Evolutionary conservation across 1,284 basidiomycete species (phyloP).

Genomic region (Mycena sp.): DNA sequence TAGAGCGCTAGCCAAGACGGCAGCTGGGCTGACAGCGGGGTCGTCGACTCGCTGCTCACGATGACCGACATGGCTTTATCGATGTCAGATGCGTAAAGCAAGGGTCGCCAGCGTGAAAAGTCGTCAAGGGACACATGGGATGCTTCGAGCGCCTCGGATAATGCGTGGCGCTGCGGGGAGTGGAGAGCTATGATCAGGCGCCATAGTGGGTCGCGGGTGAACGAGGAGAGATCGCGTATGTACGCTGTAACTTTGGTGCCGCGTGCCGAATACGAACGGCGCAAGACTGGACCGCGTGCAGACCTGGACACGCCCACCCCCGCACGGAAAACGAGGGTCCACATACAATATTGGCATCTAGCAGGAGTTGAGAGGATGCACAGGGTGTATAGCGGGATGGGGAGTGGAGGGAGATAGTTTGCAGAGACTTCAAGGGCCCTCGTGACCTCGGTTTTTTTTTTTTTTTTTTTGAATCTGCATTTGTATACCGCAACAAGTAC

Average conservation of each 20-base stretch:
- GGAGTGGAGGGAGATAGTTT: no score
- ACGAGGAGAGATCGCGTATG: constrained; percentile 40
- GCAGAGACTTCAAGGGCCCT: no score
- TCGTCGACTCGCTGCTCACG: no score
- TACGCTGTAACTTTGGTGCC: constrained; percentile 37
- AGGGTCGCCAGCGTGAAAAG: constrained; percentile 48
- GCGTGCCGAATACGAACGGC: constrained; percentile 18
- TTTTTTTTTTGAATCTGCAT: no score
- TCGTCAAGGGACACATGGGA: constrained; percentile 45
- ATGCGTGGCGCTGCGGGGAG: constrained; percentile 31
- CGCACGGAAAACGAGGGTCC: constrained; percentile 31
- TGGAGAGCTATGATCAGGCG: constrained; percentile 39
- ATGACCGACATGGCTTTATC: constrained; percentile 39
- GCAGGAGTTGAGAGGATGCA: constrained; percentile 19
- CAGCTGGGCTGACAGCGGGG: constrained; percentile 41
- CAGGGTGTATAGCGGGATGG: neutral
- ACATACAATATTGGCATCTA: constrained; percentile 42
- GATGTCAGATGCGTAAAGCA: constrained; percentile 46
- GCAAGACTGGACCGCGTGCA: neutral
- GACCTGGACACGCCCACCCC: constrained; percentile 10
- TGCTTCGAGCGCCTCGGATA: constrained; percentile 39
- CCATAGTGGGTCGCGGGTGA: constrained; percentile 46
- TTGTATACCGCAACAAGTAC: no score
- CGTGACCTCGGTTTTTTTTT: no score
- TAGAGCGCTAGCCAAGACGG: constrained; percentile 61